Percentiles rank a stretch among this genome's conserved stretches.
Conservation (phyloP, 1,284 basidiomycete species). For the Apiotrichum veenhuisii region DNA sequence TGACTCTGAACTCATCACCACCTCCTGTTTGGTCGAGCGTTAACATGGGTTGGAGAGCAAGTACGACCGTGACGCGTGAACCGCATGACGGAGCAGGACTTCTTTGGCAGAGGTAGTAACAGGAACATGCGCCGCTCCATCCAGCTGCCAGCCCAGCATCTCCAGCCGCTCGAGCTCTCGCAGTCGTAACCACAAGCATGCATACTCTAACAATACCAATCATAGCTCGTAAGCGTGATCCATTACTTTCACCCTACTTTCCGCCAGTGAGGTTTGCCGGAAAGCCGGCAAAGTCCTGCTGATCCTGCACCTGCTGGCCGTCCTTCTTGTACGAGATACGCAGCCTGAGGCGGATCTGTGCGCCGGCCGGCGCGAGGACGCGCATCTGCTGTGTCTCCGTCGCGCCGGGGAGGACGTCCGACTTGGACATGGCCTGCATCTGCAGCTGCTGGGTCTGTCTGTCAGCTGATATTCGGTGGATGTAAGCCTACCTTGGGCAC, state of each 20-base stretch:
- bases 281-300: constrained; percentile 90
- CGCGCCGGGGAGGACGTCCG: constrained; percentile 69
- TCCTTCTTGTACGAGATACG: constrained; percentile 71
- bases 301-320: constrained; percentile 76
- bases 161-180: background rate
- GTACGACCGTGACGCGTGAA: too few species aligned
- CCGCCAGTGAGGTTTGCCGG: constrained; percentile 66
- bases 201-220: constrained; percentile 2
- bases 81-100: too few species aligned
- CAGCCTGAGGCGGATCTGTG: constrained; percentile 76
- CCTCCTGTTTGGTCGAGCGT: too few species aligned
- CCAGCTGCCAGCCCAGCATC: too few species aligned
- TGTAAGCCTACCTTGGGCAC: constrained; percentile 76
- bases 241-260: constrained; percentile 16
- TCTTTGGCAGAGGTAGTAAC: too few species aligned
- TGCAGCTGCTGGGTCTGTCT: constrained; percentile 89
- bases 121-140: too few species aligned
- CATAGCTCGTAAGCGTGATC: background rate
- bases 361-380: constrained; percentile 78
- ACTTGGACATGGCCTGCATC: constrained; percentile 94
- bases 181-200: background rate
- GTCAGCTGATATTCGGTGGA: constrained; percentile 3
- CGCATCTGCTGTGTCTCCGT: constrained; percentile 94
- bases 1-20: too few species aligned
- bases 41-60: too few species aligned